phyloP scores from a whole-genome alignment of 176 grass and related monocot species.

The Lolium multiflorum region DNA sequence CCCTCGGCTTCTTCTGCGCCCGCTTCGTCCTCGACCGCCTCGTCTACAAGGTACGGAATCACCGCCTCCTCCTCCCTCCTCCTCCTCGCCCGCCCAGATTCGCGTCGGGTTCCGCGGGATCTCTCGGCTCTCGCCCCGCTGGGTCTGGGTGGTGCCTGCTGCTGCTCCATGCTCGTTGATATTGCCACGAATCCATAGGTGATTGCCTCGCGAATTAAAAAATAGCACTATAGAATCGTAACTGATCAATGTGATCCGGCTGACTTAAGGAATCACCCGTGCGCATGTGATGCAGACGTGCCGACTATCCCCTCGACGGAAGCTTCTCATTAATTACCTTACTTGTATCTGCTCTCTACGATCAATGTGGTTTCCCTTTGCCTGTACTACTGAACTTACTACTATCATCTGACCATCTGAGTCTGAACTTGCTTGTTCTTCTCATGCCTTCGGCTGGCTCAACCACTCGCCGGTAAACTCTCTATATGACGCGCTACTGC shows the following conservation, averaged over 20 bases:
- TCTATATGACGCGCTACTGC: too few species aligned
- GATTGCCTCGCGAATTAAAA: too few species aligned
- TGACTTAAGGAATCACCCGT: conserved; percentile 22
- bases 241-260: conserved; percentile 49
- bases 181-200: background rate
- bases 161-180: conserved; percentile 1
- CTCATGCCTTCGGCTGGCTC: conserved; percentile 17
- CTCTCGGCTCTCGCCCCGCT: conserved; percentile 3
- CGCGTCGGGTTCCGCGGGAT: conserved; percentile 47
- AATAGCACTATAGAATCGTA: background rate
- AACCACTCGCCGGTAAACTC: background rate
- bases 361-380: conserved; percentile 31
- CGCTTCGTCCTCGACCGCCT: conserved; percentile 86
- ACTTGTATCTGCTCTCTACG: background rate
- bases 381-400: background rate
- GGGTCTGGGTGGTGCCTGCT: background rate
- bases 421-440: conserved; percentile 16
- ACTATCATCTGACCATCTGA: background rate
- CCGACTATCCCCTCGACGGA: background rate
- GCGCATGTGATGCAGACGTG: conserved; percentile 8
- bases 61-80: background rate
- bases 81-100: conserved; percentile 39
- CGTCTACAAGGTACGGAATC: conserved; percentile 72
- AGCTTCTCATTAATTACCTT: conserved; percentile 30
- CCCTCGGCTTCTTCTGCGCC: conserved; percentile 69